Percentiles rank a stretch among this genome's conserved stretches.
Evolutionary conservation across 768 basidiomycete species (phyloP).

Genomic region (Dioszegia aurantiaca): DNA sequence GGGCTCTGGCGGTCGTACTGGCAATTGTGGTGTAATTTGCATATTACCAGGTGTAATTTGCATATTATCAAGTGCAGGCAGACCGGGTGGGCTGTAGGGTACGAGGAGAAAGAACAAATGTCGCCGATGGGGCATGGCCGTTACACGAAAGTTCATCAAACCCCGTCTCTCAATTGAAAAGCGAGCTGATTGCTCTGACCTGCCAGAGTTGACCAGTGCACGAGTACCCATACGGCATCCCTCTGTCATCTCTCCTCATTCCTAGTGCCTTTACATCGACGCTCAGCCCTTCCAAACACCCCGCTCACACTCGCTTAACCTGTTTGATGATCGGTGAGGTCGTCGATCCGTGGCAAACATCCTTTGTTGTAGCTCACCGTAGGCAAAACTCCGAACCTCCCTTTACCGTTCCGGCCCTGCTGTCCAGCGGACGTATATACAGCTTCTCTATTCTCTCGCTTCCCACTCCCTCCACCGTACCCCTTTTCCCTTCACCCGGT

Average conservation of each 20-base stretch:
- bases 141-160: too few relatives aligned
- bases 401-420: neutral
- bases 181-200: too few relatives aligned
- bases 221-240: too few relatives aligned
- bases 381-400: neutral
- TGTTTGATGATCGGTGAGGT: slow-evolving; percentile 4
- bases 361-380: too few relatives aligned
- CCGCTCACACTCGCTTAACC: neutral
- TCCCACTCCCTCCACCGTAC: neutral
- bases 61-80: neutral
- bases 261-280: neutral
- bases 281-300: neutral
- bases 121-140: too few relatives aligned
- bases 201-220: too few relatives aligned
- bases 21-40: neutral
- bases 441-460: neutral
- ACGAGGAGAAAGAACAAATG: too few relatives aligned
- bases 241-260: too few relatives aligned
- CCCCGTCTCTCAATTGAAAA: too few relatives aligned
- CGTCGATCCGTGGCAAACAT: neutral
- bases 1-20: slow-evolving; percentile 4
- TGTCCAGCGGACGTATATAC: neutral
- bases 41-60: neutral
- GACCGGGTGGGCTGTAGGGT: too few relatives aligned
- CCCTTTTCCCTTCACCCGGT: neutral